Percentiles rank a stretch among this genome's conserved stretches.
Conservation (phyloP, 306 rosid genomes). For the Vigna unguiculata region DNA sequence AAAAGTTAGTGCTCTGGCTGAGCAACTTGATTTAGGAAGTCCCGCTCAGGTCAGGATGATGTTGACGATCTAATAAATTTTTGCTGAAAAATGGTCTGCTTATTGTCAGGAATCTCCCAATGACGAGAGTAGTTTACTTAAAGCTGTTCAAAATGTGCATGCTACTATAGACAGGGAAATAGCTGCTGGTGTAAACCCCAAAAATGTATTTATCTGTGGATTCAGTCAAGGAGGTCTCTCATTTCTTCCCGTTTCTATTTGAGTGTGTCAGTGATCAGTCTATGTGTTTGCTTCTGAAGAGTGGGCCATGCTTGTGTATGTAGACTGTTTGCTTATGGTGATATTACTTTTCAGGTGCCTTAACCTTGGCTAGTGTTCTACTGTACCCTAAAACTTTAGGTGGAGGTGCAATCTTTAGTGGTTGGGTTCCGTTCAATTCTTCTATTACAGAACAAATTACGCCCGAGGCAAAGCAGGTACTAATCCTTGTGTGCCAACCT, state of each 20-base stretch:
- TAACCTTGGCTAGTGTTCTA: slow-evolving; percentile 85
- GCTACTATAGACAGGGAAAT: slow-evolving; percentile 84
- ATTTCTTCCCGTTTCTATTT: slow-evolving; percentile 10
- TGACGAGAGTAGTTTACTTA: slow-evolving; percentile 68
- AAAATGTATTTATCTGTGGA: slow-evolving; percentile 84
- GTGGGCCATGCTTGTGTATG: too few relatives aligned
- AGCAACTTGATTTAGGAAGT: slow-evolving; percentile 26
- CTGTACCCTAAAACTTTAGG: slow-evolving; percentile 89
- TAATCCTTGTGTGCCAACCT: slow-evolving; percentile 23
- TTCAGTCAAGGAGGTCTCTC: slow-evolving; percentile 91
- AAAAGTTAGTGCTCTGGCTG: slow-evolving; percentile 26
- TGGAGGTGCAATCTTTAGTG: slow-evolving; percentile 90
- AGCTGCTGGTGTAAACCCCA: slow-evolving; percentile 80
- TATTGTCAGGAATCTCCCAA: slow-evolving; percentile 73
- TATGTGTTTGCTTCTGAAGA: neutral
- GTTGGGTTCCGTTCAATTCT: slow-evolving; percentile 87
- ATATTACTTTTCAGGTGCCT: slow-evolving; percentile 67
- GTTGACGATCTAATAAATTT: slow-evolving; percentile 24
- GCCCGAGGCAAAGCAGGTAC: slow-evolving; percentile 81
- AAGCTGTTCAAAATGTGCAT: slow-evolving; percentile 82
- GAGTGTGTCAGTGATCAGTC: neutral
- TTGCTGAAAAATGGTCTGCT: slow-evolving; percentile 5
- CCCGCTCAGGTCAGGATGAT: slow-evolving; percentile 31
- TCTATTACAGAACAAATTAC: slow-evolving; percentile 59
- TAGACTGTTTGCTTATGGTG: slow-evolving; percentile 21